Percentiles rank a stretch among this genome's conserved stretches.
Conservation (phyloP, 2,329 filamentous ascomycete species). For the Aureobasidium musti region DNA sequence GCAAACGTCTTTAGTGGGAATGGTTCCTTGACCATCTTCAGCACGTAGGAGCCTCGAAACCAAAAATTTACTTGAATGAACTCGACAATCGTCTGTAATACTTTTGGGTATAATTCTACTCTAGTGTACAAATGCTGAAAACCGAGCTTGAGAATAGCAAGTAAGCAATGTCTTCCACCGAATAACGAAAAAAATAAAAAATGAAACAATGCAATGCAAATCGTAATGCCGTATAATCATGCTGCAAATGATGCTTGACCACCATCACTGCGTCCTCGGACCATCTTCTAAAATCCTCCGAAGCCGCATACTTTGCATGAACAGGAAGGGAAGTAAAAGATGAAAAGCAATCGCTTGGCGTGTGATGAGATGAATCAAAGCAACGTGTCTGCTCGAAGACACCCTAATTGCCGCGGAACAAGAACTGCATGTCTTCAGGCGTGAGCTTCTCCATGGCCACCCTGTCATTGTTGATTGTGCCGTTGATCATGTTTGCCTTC, state of each 20-base stretch:
- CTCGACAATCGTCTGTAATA: background rate
- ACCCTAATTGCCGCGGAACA: conserved; percentile 69
- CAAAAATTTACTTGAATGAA: background rate
- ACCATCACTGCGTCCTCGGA: background rate
- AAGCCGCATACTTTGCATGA: background rate
- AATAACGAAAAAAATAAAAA: conserved; percentile 9
- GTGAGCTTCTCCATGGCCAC: conserved; percentile 88
- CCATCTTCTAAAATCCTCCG: background rate
- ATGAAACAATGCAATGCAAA: conserved; percentile 3
- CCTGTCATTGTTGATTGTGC: conserved; percentile 92
- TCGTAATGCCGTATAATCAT: conserved; percentile 20
- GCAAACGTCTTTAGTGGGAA: no score
- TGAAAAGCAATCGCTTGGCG: background rate
- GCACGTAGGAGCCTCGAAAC: background rate
- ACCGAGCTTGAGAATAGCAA: background rate
- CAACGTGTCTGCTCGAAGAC: background rate
- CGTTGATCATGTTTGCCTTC: conserved; percentile 97
- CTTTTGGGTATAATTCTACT: conserved; percentile 17
- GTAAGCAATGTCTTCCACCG: background rate
- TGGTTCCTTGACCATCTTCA: background rate
- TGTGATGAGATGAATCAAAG: background rate
- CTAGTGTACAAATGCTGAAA: conserved; percentile 2
- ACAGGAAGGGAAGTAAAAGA: background rate
- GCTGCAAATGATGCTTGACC: background rate
- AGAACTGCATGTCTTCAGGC: conserved; percentile 90